Conservation (phyloP, 495 filamentous ascomycete species). For the Aspergillus campestris region DNA sequence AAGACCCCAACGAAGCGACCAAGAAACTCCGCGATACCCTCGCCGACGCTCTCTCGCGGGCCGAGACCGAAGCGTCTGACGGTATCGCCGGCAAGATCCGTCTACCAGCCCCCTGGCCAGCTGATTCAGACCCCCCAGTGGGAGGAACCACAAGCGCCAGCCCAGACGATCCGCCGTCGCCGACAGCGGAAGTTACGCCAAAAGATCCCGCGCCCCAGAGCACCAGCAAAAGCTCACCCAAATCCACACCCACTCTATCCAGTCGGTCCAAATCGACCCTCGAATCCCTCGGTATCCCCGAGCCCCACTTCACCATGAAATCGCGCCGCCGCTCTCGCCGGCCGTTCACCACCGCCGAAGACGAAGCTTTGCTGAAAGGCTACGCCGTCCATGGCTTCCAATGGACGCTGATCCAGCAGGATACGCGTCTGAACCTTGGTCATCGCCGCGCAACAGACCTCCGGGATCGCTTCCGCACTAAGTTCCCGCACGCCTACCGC, state of each 20-base stretch:
- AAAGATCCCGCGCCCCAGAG: too few species aligned
- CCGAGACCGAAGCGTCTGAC: conserved; percentile 21
- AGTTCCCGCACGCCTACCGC: conserved; percentile 65
- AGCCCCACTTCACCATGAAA: conserved; percentile 29
- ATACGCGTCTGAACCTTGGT: conserved; percentile 55
- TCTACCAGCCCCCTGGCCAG: conserved; percentile 12
- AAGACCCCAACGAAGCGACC: conserved; percentile 41
- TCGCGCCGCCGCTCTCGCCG: conserved; percentile 37
- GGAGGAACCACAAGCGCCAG: conserved; percentile 6
- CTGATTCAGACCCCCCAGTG: conserved; percentile 6
- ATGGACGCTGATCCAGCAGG: conserved; percentile 75
- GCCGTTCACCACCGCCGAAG: conserved; percentile 66
- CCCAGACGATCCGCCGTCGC: conserved; percentile 11
- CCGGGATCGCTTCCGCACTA: conserved; percentile 73
- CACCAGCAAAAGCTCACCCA: conserved; percentile 3
- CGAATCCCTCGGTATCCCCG: conserved; percentile 28
- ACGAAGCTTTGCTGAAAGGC: conserved; percentile 66
- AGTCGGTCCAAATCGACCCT: conserved; percentile 23
- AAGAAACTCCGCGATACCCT: conserved; percentile 34
- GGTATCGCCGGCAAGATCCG: conserved; percentile 18
- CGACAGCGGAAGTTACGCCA: conserved; percentile 2
- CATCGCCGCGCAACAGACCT: conserved; percentile 69
- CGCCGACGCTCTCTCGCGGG: conserved; percentile 27
- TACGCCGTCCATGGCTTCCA: conserved; percentile 66
- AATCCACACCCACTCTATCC: conserved; percentile 12